Base-by-base conservation (phyloP, 768 basidiomycete species). In the Boletus bicolor region DNA sequence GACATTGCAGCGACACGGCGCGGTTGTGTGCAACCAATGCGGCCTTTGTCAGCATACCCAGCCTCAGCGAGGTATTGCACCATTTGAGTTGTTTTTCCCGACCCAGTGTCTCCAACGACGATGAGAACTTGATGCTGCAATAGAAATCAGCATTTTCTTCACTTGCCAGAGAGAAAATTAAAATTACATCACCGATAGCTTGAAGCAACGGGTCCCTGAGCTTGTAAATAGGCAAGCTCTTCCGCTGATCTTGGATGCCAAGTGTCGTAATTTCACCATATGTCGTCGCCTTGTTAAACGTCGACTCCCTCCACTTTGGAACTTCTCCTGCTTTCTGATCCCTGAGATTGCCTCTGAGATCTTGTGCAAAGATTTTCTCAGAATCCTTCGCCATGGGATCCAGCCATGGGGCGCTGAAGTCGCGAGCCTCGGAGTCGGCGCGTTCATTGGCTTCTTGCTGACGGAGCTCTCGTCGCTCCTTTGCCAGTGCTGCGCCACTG, bases 1-100 rank as follows among this genome's bases (percentile, higher is more conserved):
- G 96, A 98, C 86, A 98, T 97, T 9, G 97, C 97, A 35, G 97
- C 97, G 32, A 98, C 97, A 81, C 97, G 96, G 77, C 97, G 89
- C 26, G 97, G 97, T 70, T 99, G 97, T 0, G 97, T 99, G 67
- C 97, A 98, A 12, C 96, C 97, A 62, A 99, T 93, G 54, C 87
- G 86, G 47, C 92, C 91, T 61, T 73, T 83, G 65, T 98, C 96
- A 0, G 94, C 90, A 61, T 86, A 95, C 0, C 97, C 97, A 44
- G 88, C 82, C 72, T 99, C 97, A 11, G 96, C 96, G 42, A 99
- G 82, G 64, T 98, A 99, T 72, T 98, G 97, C 0, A 91, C 90
- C 94, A 99, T 98, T 69, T 99, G 97, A 0, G 97, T 99, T 7
- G 97, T 98, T 72, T 99, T 99, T 12, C 97, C 97, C 8, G 96